Evolutionary conservation across 495 filamentous ascomycete genomes (phyloP), one percentile per base, ranked within the genome.

Genomic region (Penicillium parvum): DNA sequence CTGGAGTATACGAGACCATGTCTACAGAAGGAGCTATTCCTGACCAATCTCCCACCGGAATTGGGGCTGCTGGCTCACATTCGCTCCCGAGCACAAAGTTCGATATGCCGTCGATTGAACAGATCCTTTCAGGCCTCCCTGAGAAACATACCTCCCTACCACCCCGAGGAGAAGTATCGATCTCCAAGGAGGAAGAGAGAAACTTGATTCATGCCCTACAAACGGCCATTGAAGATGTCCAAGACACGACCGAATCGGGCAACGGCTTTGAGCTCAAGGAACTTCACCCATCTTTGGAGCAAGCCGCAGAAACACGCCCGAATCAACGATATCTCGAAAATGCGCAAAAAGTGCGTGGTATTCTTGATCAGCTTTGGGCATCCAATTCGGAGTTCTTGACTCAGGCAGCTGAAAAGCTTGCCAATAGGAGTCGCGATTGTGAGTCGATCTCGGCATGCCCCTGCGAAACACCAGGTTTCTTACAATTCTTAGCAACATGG

Each of bases 351-450:
- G 54, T 70, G 6, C 42, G 29, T 26, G 27, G 27, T 14, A 59
- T 60, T 17, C 47, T 74, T 30, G 30, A 53, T 14, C 58, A 64
- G 37, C 49, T 74, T 1, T 71, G 64, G 67, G 37, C 52, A 32
- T 58, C 57, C 44, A 57, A 56, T 32, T 72, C 66, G 2, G 52
- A 52, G 6, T 66, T 70, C 12, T 56, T 87, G 47, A 57, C 65
- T 14, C 47, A 61, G n/a, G 68, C 77, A 2, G 72, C 78, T 8
- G 79, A 82, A 49, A 68, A 74, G 46, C 52, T 85, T 28, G 85
- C 78, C 2, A 78, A 87, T 60, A 76, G 66, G 9, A 84, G 83
- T 55, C 77, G 84, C 61, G 74, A 84, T 52, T 65, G 84, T 87
- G 54, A 74, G 79, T 66, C 25, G 29, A n/a, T 40, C 5, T 5